Conservation (phyloP, 2,329 filamentous ascomycete species). For the Calonectria multiphialidica region DNA sequence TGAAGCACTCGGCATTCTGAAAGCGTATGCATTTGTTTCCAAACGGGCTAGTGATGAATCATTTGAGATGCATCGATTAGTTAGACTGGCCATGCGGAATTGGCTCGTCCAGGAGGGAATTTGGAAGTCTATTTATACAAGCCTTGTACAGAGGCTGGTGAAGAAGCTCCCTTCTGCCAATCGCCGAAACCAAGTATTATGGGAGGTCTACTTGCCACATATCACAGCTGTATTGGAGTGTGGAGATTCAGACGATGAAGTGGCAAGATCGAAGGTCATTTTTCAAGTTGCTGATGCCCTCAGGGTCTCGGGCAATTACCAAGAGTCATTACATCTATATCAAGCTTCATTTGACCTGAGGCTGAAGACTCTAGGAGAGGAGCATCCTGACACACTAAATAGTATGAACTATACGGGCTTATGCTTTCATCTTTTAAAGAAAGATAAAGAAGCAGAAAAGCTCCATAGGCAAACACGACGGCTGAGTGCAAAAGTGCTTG, state of each 20-base stretch:
- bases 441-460: not conserved
- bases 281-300: not conserved
- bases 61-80: conserved; percentile 48
- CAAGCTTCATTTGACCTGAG: not conserved
- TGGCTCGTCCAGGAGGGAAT: conserved; percentile 39
- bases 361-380: not conserved
- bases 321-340: conserved; percentile 29
- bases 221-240: conserved; percentile 10
- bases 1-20: conserved; percentile 42
- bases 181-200: conserved; percentile 33
- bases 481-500: not conserved
- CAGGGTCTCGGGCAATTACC: not conserved
- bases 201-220: conserved; percentile 42
- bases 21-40: conserved; percentile 47
- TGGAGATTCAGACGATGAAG: not conserved
- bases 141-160: conserved; percentile 25
- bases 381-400: not conserved
- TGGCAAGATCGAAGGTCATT: not conserved
- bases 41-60: conserved; percentile 24
- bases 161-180: conserved; percentile 23
- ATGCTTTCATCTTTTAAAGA: not conserved
- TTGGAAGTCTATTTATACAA: not conserved
- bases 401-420: not conserved
- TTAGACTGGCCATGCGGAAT: conserved; percentile 45
- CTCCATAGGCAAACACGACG: not conserved